These are phyloP conservation scores for Penicillium sp. DNA, from an alignment of 2,329 filamentous ascomycete species.

Conservation along the genomic window DNA sequence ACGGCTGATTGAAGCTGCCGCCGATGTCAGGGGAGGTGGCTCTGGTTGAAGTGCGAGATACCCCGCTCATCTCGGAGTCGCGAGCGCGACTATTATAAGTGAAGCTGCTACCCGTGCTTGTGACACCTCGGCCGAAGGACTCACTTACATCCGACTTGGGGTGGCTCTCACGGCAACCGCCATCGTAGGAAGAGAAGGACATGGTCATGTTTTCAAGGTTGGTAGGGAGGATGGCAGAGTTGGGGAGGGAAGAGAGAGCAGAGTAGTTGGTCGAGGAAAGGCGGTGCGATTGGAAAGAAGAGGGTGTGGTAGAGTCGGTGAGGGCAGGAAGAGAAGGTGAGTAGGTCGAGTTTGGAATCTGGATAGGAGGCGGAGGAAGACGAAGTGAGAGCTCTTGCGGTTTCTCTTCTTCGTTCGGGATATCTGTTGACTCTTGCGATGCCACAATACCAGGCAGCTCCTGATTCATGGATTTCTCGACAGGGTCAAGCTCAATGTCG, in stretches of 20 bases:
- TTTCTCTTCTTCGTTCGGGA: slow-evolving; percentile 14
- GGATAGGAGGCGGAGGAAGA: slow-evolving; percentile 44
- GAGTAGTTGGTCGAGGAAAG: slow-evolving; percentile 21
- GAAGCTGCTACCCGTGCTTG: slow-evolving; percentile 70
- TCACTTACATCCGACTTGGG: slow-evolving; percentile 30
- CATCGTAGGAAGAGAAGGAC: slow-evolving; percentile 27
- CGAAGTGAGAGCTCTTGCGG: slow-evolving; percentile 34
- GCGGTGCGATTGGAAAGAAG: slow-evolving; percentile 43
- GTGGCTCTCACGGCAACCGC: slow-evolving; percentile 36
- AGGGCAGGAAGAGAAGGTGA: slow-evolving; percentile 34
- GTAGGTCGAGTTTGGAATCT: slow-evolving; percentile 38
- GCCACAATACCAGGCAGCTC: slow-evolving; percentile 18
- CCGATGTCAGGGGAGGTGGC: slow-evolving; percentile 76
- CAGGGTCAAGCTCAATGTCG: slow-evolving; percentile 73
- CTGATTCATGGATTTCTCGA: slow-evolving; percentile 34
- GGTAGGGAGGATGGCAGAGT: slow-evolving; percentile 25
- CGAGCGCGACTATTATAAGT: slow-evolving; percentile 68
- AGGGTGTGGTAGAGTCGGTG: slow-evolving; percentile 37
- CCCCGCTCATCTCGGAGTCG: slow-evolving; percentile 72
- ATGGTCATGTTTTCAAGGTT: slow-evolving; percentile 26
- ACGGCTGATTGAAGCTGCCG: slow-evolving; percentile 54
- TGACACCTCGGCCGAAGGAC: slow-evolving; percentile 60
- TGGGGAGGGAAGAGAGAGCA: slow-evolving; percentile 27
- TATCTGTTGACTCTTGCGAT: slow-evolving; percentile 18
- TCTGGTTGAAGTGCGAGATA: slow-evolving; percentile 78